Evolutionary conservation across 2,329 filamentous ascomycete genomes (phyloP).

Genomic region (Penicillium aurantiogriseum): DNA sequence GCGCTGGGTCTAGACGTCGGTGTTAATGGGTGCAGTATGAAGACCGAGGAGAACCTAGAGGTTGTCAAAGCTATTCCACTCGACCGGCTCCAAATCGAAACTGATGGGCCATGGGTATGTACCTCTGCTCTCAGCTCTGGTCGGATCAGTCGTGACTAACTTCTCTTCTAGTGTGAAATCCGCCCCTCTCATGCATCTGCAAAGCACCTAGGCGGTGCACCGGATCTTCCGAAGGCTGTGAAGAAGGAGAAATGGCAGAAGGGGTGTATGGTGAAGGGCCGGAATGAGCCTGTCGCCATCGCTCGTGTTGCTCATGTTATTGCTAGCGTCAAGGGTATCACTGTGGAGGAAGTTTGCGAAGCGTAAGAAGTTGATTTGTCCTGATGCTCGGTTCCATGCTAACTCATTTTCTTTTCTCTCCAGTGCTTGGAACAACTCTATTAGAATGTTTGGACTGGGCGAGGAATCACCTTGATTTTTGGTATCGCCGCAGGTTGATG

Average conservation of each 20-base stretch:
- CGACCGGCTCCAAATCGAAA: slow-evolving; percentile 85
- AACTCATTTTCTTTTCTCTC: slow-evolving; percentile 10
- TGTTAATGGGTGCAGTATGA: slow-evolving; percentile 95
- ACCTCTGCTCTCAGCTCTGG: background rate
- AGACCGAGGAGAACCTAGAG: slow-evolving; percentile 84
- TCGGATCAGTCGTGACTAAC: background rate
- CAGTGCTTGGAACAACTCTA: slow-evolving; percentile 75
- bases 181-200: slow-evolving; percentile 82
- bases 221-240: slow-evolving; percentile 72
- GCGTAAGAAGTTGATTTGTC: slow-evolving; percentile 50
- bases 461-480: slow-evolving; percentile 32
- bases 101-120: slow-evolving; percentile 80
- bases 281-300: slow-evolving; percentile 90
- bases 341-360: slow-evolving; percentile 79
- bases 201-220: slow-evolving; percentile 67
- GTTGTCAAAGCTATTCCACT: slow-evolving; percentile 79
- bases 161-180: slow-evolving; percentile 70
- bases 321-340: slow-evolving; percentile 77
- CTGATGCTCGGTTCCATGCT: slow-evolving; percentile 16
- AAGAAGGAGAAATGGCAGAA: slow-evolving; percentile 96
- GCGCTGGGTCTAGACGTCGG: slow-evolving; percentile 82
- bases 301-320: slow-evolving; percentile 84
- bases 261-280: slow-evolving; percentile 86
- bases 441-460: slow-evolving; percentile 73
- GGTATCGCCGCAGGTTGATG: background rate